Conservation (phyloP, 257 asterid genomes). For the Solanum etuberosum region DNA sequence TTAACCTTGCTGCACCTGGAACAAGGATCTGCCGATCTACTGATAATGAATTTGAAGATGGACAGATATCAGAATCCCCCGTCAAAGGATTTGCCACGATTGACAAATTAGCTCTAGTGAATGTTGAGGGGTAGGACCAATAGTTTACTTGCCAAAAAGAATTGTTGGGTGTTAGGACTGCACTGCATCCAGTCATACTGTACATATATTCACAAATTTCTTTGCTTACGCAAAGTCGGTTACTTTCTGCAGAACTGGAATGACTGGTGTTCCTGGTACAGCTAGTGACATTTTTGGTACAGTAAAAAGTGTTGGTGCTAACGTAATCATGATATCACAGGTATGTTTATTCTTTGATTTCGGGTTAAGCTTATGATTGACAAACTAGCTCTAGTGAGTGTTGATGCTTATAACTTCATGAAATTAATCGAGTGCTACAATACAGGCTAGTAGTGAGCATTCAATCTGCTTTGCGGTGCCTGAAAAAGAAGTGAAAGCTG, state of each 20-base stretch:
- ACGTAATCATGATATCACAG: conserved; percentile 97
- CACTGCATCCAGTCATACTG: background rate
- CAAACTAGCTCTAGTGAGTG: too few species aligned
- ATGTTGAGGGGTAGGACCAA: conserved; percentile 86
- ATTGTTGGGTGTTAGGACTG: background rate
- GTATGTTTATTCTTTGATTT: conserved; percentile 16
- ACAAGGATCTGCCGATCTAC: conserved; percentile 67
- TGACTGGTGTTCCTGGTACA: conserved; percentile 99
- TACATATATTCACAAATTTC: background rate
- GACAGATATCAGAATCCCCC: conserved; percentile 33
- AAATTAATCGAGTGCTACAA: background rate
- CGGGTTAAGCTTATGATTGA: background rate
- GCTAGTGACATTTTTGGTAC: conserved; percentile 81
- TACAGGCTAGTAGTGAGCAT: conserved; percentile 98
- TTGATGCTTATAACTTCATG: background rate
- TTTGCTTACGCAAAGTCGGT: background rate
- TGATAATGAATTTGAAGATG: conserved; percentile 34
- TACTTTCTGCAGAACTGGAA: conserved; percentile 71
- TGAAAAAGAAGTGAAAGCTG: conserved; percentile 84
- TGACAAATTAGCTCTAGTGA: conserved; percentile 91
- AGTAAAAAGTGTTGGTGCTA: conserved; percentile 95
- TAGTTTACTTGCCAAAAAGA: background rate
- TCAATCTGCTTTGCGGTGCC: conserved; percentile 99
- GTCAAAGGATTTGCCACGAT: conserved; percentile 99
- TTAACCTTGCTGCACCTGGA: conserved; percentile 92